Base-by-base conservation (phyloP, 2,329 filamentous ascomycete genomes). In the Aspergillus latus region DNA sequence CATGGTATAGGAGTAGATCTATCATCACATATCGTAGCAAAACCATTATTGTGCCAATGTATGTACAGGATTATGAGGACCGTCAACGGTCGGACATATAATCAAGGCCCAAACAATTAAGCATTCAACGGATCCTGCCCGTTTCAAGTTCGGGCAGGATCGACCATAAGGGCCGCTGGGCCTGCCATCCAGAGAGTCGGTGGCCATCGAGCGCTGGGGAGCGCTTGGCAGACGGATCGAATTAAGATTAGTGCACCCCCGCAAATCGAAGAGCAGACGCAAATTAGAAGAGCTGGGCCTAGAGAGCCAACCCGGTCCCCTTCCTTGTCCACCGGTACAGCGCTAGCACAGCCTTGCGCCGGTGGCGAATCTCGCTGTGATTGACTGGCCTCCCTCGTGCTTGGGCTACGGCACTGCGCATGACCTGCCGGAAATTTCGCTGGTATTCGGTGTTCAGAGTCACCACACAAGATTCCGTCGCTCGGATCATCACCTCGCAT, bases 361-460 rank as follows among this genome's bases (percentile, higher is more conserved):
- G 85, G 69, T 91, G 85, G 64, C 95, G 89, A 68, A 94, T 90
- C 74, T 96, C 91, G 60, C 87, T 88, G 48, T 91, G 84, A 66
- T 96, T 92, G 67, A 95, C 90, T 6, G 90, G 87, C 49, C 91
- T 85, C 30, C 92, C 92, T 49, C 89, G 87, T 49, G 95, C 91
- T 72, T 95, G 90, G 10, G 90, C 89, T 13, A 97, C 81, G 30
- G 92, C 91, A 59, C 89, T 93, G 49, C 92, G 88, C 92, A 97
- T 96, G 36, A 96, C 92, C 76, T 92, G 93, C 65, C 91, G 89
- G 77, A 97, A 96, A 75, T 95, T 96, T 64, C 92, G 84, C 88
- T 96, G 92, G 74, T 96, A 97, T 72, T 96, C 92, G 1, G 92
- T 96, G 71, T 90, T 94, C 50, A 96, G 80, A 9, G 92, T 96